Evolutionary conservation across 2,329 filamentous ascomycete species (phyloP).

Genomic region (Fusarium tanahbumbuense): DNA sequence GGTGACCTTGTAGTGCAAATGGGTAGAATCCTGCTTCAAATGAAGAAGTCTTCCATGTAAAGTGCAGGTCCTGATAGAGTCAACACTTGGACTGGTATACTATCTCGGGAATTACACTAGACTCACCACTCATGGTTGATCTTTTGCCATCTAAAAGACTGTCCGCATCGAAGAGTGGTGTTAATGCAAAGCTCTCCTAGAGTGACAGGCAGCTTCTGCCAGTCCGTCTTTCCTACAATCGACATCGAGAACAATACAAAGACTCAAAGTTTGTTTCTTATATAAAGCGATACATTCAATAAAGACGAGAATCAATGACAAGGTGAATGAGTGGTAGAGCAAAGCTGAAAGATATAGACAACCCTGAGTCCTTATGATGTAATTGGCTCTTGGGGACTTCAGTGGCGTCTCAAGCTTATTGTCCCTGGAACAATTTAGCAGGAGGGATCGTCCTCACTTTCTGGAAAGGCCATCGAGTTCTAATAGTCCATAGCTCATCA

Average conservation of each 20-base stretch:
- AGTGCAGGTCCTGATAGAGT: slow-evolving; percentile 74
- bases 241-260: slow-evolving; percentile 47
- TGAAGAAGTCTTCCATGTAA: slow-evolving; percentile 87
- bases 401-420: not conserved
- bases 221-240: slow-evolving; percentile 71
- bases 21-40: slow-evolving; percentile 81
- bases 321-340: slow-evolving; percentile 1
- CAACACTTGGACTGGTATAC: not conserved
- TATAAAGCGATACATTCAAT: not conserved
- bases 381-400: slow-evolving; percentile 5
- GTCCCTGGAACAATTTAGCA: slow-evolving; percentile 6
- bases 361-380: slow-evolving; percentile 21
- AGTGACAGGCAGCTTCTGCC: slow-evolving; percentile 86
- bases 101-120: not conserved
- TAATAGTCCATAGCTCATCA: not conserved
- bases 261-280: too few species aligned
- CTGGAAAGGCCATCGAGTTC: not conserved
- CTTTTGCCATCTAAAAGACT: slow-evolving; percentile 96
- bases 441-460: not conserved
- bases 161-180: slow-evolving; percentile 92
- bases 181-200: slow-evolving; percentile 92
- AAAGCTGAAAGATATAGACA: slow-evolving; percentile 15
- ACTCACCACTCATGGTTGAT: slow-evolving; percentile 83
- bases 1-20: slow-evolving; percentile 83
- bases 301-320: not conserved